A percentile compares a stretch with the other conserved stretches of the same genome.
Conservation (phyloP, 2,329 filamentous ascomycete species). For the Colletotrichum musicola region DNA sequence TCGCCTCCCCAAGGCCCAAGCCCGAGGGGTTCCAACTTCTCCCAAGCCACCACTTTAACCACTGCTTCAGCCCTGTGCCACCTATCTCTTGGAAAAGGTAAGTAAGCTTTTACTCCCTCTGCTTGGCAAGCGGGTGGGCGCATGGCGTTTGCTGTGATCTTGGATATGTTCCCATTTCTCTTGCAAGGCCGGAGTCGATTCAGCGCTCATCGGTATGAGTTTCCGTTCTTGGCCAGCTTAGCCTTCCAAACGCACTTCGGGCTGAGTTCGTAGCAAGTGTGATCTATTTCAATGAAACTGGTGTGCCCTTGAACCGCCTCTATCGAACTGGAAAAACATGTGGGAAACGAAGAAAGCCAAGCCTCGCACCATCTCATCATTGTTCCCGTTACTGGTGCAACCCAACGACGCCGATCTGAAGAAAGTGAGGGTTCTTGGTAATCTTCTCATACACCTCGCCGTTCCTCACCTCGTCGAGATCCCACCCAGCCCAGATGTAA, state of each 20-base stretch:
- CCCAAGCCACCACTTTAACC: not conserved
- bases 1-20: not conserved
- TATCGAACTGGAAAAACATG: not conserved
- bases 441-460: constrained; percentile 36
- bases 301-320: not conserved
- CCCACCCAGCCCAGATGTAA: constrained; percentile 56
- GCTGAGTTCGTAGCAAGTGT: too few species aligned
- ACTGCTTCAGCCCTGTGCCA: constrained; percentile 25
- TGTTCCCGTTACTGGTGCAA: constrained; percentile 2
- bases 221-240: too few species aligned
- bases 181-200: too few species aligned
- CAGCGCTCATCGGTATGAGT: too few species aligned
- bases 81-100: constrained; percentile 2
- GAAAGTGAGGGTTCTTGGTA: constrained; percentile 37
- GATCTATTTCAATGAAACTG: not conserved
- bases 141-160: not conserved
- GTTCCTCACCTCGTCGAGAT: constrained; percentile 53
- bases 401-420: constrained; percentile 35
- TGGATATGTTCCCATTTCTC: too few species aligned
- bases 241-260: too few species aligned
- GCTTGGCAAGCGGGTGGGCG: not conserved
- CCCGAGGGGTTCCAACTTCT: not conserved
- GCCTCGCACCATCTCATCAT: not conserved
- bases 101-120: not conserved
- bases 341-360: not conserved